These are phyloP conservation scores for Kazachstania psychrophila DNA, from an alignment of 805 yeast genomes.

Conservation along the genomic window DNA sequence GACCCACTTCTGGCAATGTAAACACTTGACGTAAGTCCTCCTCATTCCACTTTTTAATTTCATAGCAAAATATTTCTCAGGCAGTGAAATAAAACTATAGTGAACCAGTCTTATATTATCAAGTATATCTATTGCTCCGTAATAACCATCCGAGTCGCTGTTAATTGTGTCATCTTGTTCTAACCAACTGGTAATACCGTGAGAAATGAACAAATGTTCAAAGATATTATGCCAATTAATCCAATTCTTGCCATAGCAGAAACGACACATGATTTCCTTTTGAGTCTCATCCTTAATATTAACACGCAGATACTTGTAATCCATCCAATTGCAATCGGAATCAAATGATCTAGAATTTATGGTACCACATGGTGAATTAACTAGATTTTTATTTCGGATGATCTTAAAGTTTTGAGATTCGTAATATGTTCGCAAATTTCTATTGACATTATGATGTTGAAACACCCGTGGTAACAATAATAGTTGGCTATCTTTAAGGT, in stretches of 20 bases:
- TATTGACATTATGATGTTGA: constrained; percentile 17
- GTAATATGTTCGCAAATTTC: constrained; percentile 8
- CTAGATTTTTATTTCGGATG: background rate
- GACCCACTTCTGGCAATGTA: constrained; percentile 12
- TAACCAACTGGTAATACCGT: constrained; percentile 15
- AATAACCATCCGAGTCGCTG: too few species aligned
- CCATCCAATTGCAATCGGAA: constrained; percentile 2
- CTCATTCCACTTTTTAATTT: constrained; percentile 9
- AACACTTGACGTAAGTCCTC: constrained; percentile 15
- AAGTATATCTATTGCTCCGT: background rate
- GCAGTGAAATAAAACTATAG: constrained; percentile 13
- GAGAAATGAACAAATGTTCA: constrained; percentile 17
- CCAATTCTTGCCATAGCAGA: constrained; percentile 21
- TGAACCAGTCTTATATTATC: background rate
- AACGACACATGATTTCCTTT: constrained; percentile 15
- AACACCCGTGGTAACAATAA: constrained; percentile 11
- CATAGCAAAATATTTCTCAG: constrained; percentile 9
- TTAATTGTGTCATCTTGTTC: too few species aligned
- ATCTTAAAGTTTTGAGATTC: background rate
- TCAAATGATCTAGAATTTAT: background rate
- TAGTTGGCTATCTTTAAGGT: background rate
- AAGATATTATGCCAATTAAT: constrained; percentile 7
- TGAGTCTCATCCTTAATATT: constrained; percentile 4
- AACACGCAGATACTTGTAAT: constrained; percentile 8
- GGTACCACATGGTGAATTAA: background rate